Conservation (phyloP, 108 stramenopile species). For the Cyclotella sp. region DNA sequence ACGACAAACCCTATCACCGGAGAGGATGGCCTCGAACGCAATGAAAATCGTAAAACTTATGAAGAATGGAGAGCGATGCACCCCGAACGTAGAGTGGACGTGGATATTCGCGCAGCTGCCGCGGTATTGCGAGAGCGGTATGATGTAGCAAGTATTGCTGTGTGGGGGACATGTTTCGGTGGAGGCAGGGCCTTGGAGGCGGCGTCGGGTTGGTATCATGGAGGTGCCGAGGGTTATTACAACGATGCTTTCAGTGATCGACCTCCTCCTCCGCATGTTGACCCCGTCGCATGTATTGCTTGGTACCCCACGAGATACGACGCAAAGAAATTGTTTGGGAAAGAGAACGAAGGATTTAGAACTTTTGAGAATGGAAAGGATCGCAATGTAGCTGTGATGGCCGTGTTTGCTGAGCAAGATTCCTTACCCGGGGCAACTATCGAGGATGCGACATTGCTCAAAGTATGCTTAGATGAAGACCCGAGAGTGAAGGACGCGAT, state of each 20-base stretch:
- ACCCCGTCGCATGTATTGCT: constrained; percentile 76
- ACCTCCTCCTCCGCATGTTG: constrained; percentile 66
- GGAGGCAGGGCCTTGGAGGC: constrained; percentile 86
- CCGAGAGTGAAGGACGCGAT: constrained; percentile 76
- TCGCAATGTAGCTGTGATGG: constrained; percentile 75
- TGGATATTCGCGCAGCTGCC: constrained; percentile 88
- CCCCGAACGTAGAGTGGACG: constrained; percentile 72
- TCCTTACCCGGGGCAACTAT: constrained; percentile 67
- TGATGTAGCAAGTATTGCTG: constrained; percentile 73
- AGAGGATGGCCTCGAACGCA: constrained; percentile 30
- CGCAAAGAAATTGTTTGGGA: constrained; percentile 68
- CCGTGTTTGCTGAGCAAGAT: constrained; percentile 80
- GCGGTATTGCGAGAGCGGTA: constrained; percentile 77
- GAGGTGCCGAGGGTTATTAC: constrained; percentile 41
- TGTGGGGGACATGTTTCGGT: constrained; percentile 89
- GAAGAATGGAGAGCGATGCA: constrained; percentile 80
- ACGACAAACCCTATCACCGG: constrained; percentile 33
- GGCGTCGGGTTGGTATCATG: constrained; percentile 72
- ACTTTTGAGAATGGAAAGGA: constrained; percentile 52
- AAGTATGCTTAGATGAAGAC: constrained; percentile 66
- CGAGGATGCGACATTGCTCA: constrained; percentile 72
- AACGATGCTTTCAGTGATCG: constrained; percentile 68
- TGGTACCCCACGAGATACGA: constrained; percentile 91
- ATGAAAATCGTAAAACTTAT: constrained; percentile 67
- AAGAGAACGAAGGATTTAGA: constrained; percentile 46